Base-by-base conservation (phyloP, 148 eudicot genomes). In the Persicaria maculosa region DNA sequence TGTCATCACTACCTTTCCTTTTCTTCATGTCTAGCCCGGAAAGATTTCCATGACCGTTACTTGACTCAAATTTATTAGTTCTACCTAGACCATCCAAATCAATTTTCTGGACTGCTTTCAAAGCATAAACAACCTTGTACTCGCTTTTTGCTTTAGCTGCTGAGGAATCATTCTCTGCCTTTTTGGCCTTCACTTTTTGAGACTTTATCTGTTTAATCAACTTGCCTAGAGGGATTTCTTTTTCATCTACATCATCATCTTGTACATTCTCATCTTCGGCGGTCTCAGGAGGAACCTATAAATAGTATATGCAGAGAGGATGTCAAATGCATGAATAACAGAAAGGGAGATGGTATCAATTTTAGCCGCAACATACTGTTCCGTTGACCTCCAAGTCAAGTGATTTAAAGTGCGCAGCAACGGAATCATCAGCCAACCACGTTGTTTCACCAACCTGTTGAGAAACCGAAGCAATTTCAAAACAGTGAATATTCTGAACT, bases 151-250 rank as follows among this genome's bases (percentile, higher is more conserved):
- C 85, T 74, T 79, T 77, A 20, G 84, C 81, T 69, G 78, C 70
- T 77, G 85, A 65, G 78, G 76, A 83, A n/a, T 78, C 80, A 77
- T 78, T 88, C 65, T 61, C 85, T 74, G 58, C 80, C 79, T 79
- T 84, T 80, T 77, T 89, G 50, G 82, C 85, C 87, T 95, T 94
- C 67, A 79, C 80, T 76, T 86, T 89, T 82, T 90, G 89, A 55
- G 99, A 96, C 84, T 90, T 92, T 47, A 95, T 78, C 43, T 78
- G 90, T 82, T 90, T 87, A 76, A 95, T 81, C 80, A 95, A 84
- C 80, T 90, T 92, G 4, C 91, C 93, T 71, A 95, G 80, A 75
- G 99, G 99, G 65, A 91, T 81, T 67, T 90, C 98, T 80, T 85
- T 88, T 73, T 91, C 97, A 81, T 90, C 96, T 62, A 80, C 80